Percentiles rank a stretch among this genome's conserved stretches.
phyloP scores from a whole-genome alignment of 2,329 filamentous ascomycete species.

The Fusarium austroafricanum region DNA sequence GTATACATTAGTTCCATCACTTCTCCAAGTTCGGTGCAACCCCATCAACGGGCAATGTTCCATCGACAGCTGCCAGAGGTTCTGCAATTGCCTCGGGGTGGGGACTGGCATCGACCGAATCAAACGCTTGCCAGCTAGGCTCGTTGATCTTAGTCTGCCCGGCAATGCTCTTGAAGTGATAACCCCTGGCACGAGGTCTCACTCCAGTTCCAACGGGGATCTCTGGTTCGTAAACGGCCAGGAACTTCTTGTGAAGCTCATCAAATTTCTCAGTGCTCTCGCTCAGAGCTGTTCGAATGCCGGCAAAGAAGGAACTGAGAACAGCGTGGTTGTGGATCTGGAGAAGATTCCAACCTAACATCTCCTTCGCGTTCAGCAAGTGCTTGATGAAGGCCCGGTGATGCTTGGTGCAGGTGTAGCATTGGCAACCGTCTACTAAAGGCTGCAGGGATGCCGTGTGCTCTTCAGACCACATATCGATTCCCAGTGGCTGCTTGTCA shows the following conservation, averaged over 20 bases:
- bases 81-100: conserved; percentile 33
- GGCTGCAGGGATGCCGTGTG: conserved; percentile 73
- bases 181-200: conserved; percentile 83
- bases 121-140: conserved; percentile 71
- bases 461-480: conserved; percentile 78
- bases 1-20: conserved; percentile 50
- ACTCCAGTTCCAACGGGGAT: conserved; percentile 80
- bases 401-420: conserved; percentile 86
- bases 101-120: conserved; percentile 35
- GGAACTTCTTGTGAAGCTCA: conserved; percentile 57
- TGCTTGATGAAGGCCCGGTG: conserved; percentile 91
- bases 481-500: conserved; percentile 67
- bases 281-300: conserved; percentile 73
- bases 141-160: conserved; percentile 75
- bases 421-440: conserved; percentile 73
- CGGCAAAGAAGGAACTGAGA: conserved; percentile 77
- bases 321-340: conserved; percentile 91
- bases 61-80: conserved; percentile 49
- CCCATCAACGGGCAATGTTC: conserved; percentile 59
- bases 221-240: conserved; percentile 71
- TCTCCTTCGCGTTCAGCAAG: conserved; percentile 89
- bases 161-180: conserved; percentile 80
- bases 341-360: conserved; percentile 94
- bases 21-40: conserved; percentile 65
- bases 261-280: conserved; percentile 70